These are phyloP conservation scores for Metschnikowia amazonensis DNA, from an alignment of 805 yeast species.

Conservation along the genomic window DNA sequence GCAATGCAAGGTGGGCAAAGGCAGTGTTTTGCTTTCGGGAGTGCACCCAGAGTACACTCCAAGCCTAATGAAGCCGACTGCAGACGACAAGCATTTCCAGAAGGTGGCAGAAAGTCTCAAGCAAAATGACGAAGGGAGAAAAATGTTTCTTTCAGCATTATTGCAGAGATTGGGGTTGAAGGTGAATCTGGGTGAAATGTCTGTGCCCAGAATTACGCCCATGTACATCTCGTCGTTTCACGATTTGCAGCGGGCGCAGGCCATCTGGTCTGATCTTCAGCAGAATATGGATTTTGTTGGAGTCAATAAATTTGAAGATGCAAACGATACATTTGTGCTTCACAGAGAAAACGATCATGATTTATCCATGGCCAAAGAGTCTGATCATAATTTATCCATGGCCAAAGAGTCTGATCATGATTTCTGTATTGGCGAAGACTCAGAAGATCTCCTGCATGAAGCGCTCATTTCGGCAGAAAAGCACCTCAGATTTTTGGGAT, in stretches of 20 bases:
- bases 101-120: conserved; percentile 35
- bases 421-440: too few species aligned
- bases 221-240: conserved; percentile 47
- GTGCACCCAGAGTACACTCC: conserved; percentile 87
- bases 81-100: conserved; percentile 25
- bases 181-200: conserved; percentile 50
- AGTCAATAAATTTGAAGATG: conserved; percentile 43
- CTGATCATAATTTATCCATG: conserved; percentile 12
- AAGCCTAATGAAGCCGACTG: conserved; percentile 37
- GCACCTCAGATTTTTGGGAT: conserved; percentile 46
- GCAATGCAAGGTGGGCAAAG: conserved; percentile 63
- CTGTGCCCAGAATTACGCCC: conserved; percentile 69
- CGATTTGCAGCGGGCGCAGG: conserved; percentile 27
- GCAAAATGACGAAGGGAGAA: conserved; percentile 45
- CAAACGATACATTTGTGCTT: conserved; percentile 53
- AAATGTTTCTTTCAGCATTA: conserved; percentile 53
- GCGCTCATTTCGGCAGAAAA: conserved; percentile 39
- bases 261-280: conserved; percentile 35
- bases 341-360: conserved; percentile 36
- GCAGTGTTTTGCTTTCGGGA: conserved; percentile 74
- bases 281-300: conserved; percentile 33
- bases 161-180: conserved; percentile 60
- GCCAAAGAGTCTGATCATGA: conserved; percentile 16
- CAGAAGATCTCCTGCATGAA: conserved; percentile 14
- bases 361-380: conserved; percentile 18